Evolutionary conservation across 768 basidiomycete species (phyloP), one percentile per base, ranked within the genome.

Genomic region (Trametes sanguinea): DNA sequence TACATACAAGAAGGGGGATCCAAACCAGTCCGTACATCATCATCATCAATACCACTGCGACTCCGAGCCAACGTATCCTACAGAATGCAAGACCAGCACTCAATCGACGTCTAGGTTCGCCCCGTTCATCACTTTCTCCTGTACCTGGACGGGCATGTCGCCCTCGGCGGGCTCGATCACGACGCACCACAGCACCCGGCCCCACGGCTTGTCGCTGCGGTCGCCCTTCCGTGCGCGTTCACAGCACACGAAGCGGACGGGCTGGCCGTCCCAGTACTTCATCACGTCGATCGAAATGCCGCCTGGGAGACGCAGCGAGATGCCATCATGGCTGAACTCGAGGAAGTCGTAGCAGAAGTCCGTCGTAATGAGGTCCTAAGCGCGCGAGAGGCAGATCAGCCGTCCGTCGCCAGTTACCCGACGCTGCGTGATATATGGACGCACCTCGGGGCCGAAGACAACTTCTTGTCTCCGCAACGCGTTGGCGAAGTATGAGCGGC

Each of bases 181-280:
- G 22, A 83, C 74, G 62, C 80, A 83, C 81, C 81, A 83, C 61
- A 81, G 76, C 13, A 80, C 56, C 27, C 73, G 71, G 7, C 80
- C 79, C 61, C 76, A 68, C 1, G 77, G 76, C 8, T 60, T 62
- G 35, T 37, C 35, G 35, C 35, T 37, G 11, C 61, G 66, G 65
- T 62, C 64, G 11, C 45, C 70, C 16, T 40, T 52, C 27, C 47
- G 62, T 47, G 78, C 73, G 53, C 85, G 81, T 69, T 89, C 82
- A 69, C 90, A 92, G 72, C 95, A 96, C 22, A 92, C 80, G 73
- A 96, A 98, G 22, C 84, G 81, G 37, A 95, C 91, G 0, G 92
- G 94, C 74, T 95, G 94, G 27, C 92, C 91, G 67, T 96, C 94
- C 95, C 95, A 98, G 70, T 96, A 96, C 67, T 83, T 79, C 72